Evolutionary conservation across 116 monocot genomes (phyloP).

Genomic region (Posidonia oceanica): DNA sequence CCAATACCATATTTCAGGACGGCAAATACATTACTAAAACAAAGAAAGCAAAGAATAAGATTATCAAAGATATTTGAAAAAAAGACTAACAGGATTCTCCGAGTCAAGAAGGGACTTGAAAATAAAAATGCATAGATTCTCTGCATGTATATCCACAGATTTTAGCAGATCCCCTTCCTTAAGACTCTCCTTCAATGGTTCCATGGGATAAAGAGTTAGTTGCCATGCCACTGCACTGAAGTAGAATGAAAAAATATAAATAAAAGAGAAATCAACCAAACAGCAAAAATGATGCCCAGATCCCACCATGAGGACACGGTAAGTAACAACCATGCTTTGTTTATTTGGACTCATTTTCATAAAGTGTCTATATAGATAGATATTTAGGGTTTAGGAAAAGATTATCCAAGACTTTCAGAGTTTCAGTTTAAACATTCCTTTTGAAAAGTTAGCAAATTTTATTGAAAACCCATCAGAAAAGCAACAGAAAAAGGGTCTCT

Average conservation of each 20-base stretch:
- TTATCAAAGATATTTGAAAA: neutral
- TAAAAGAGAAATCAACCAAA: neutral
- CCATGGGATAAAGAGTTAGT: conserved; percentile 44
- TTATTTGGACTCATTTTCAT: too few species aligned
- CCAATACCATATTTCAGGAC: neutral
- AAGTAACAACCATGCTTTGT: too few species aligned
- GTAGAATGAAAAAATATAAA: conserved; percentile 10
- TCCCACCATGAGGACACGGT: too few species aligned
- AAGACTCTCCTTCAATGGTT: conserved; percentile 15
- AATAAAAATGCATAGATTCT: conserved; percentile 59
- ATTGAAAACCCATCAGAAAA: too few species aligned
- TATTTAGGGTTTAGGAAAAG: too few species aligned
- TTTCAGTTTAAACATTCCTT: too few species aligned
- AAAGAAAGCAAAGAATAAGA: neutral
- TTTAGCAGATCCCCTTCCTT: conserved; percentile 7
- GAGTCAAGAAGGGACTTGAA: conserved; percentile 72
- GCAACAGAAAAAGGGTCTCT: too few species aligned
- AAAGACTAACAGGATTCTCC: conserved; percentile 56
- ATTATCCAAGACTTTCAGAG: too few species aligned
- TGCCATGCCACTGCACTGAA: conserved; percentile 90
- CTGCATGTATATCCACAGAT: conserved; percentile 17
- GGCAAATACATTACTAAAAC: neutral
- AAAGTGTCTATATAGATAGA: too few species aligned
- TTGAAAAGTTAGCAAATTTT: too few species aligned
- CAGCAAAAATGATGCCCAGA: neutral